These are phyloP conservation scores for Plenodomus tracheiphilus DNA, from an alignment of 2,329 filamentous ascomycete species.

Conservation along the genomic window DNA sequence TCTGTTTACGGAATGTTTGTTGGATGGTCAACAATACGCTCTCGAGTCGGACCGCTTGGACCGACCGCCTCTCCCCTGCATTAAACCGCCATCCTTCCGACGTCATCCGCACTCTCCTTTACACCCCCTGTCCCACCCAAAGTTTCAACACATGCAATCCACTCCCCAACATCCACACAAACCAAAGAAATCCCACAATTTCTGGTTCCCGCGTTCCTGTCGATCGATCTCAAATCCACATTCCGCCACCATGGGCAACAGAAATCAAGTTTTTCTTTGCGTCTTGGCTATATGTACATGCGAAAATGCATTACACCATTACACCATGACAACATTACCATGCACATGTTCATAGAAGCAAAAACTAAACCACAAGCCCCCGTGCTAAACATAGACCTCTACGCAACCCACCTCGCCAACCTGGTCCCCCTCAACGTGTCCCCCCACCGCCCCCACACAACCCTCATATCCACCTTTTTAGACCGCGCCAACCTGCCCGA, in stretches of 20 bases:
- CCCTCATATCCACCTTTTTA: conserved; percentile 34
- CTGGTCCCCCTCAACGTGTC: conserved; percentile 42
- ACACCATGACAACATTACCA: no score
- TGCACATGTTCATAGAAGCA: no score
- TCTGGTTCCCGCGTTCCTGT: neutral
- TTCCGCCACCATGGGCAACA: neutral
- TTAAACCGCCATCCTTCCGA: neutral
- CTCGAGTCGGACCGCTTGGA: neutral
- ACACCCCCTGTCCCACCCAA: neutral
- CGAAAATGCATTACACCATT: no score
- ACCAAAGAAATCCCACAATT: neutral
- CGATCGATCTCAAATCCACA: neutral
- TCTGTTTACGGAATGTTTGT: neutral
- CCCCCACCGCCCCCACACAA: conserved; percentile 28
- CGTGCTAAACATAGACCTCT: conserved; percentile 33
- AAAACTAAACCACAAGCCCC: no score
- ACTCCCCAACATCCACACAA: neutral
- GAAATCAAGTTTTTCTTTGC: neutral
- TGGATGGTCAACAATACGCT: neutral
- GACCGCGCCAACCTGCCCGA: conserved; percentile 36
- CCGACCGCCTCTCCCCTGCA: neutral
- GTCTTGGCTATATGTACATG: neutral
- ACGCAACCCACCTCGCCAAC: conserved; percentile 41
- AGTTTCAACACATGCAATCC: neutral
- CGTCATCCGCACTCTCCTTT: neutral